Conservation (phyloP, 2,329 filamentous ascomycete genomes). For the Torrubiella hemipterigena region DNA sequence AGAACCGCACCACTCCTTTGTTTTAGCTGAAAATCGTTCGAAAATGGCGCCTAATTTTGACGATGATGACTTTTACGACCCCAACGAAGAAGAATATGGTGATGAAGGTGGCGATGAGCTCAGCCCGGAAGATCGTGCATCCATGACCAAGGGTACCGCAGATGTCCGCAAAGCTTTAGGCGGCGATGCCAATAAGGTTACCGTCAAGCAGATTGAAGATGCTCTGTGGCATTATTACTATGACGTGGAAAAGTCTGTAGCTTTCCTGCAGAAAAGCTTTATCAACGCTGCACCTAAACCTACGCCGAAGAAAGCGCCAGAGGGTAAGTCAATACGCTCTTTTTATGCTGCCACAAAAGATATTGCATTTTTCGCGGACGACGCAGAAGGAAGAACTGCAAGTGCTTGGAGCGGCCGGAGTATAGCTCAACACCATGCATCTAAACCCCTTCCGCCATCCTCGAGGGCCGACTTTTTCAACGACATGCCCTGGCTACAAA, state of each 20-base stretch:
- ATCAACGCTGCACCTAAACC: conserved; percentile 33
- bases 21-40: too few species aligned
- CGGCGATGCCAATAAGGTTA: conserved; percentile 42
- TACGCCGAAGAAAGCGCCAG: conserved; percentile 26
- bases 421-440: too few species aligned
- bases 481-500: conserved; percentile 75
- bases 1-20: too few species aligned
- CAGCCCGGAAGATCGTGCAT: conserved; percentile 32
- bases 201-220: conserved; percentile 64
- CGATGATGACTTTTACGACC: conserved; percentile 8
- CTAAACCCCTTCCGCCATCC: too few species aligned
- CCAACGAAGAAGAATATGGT: conserved; percentile 24
- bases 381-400: conserved; percentile 3
- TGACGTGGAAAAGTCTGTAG: conserved; percentile 74
- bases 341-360: conserved; percentile 17
- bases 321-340: conserved; percentile 27
- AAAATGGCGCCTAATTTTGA: conserved; percentile 1
- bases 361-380: conserved; percentile 5
- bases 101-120: conserved; percentile 33
- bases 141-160: conserved; percentile 52
- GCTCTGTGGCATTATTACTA: conserved; percentile 94
- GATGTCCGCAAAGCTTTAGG: conserved; percentile 58
- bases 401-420: conserved; percentile 17
- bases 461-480: conserved; percentile 39
- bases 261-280: conserved; percentile 61